Conservation (phyloP, 2,329 filamentous ascomycete genomes). For the Grosmannia huntii region DNA sequence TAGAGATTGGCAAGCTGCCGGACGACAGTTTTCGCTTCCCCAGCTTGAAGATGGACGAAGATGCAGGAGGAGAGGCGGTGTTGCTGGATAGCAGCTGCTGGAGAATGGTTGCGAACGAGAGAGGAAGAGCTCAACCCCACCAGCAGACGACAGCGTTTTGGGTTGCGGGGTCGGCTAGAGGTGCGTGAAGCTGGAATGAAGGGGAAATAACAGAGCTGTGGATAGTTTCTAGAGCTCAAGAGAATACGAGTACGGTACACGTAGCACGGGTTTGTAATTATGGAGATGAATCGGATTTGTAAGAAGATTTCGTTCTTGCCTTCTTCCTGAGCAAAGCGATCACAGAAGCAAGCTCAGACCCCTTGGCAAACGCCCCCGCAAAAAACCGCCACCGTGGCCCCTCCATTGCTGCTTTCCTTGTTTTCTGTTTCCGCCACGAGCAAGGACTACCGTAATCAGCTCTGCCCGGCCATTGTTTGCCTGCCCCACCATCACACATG, state of each 20-base stretch:
- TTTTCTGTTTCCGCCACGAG: too few species aligned
- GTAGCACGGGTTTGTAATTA: too few species aligned
- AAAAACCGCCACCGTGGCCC: conserved; percentile 2
- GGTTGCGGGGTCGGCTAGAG: conserved; percentile 4
- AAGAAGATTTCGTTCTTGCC: neutral
- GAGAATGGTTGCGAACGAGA: neutral
- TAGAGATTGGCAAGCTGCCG: conserved; percentile 43
- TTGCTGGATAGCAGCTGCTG: neutral
- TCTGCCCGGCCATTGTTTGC: neutral
- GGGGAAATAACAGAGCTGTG: neutral
- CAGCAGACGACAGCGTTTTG: neutral
- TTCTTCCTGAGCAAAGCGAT: neutral
- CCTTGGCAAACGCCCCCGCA: neutral
- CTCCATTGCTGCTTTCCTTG: neutral
- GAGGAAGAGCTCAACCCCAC: conserved; percentile 4
- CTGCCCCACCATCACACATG: neutral
- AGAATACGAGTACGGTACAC: neutral
- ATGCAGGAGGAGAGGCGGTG: neutral
- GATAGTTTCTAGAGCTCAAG: neutral
- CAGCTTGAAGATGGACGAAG: conserved; percentile 31
- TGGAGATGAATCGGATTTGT: neutral
- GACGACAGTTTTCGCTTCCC: conserved; percentile 56
- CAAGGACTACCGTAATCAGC: neutral
- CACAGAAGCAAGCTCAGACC: neutral
- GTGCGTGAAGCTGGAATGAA: neutral